Base-by-base conservation (phyloP, 768 basidiomycete species). In the Ephemerocybe angulata region DNA sequence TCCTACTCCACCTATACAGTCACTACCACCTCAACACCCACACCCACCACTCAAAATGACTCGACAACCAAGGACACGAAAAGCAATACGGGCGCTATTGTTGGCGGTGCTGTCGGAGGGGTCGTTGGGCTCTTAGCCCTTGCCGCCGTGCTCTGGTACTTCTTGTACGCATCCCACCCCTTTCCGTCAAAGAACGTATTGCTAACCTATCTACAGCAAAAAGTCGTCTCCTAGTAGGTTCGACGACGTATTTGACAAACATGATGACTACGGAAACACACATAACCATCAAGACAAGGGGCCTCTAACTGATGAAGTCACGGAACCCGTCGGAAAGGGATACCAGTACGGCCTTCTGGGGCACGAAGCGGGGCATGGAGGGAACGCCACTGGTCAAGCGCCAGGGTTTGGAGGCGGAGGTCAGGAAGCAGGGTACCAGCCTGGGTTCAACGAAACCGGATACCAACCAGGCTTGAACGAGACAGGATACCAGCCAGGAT, bases 31-130 rank as follows among this genome's bases (percentile, higher is more conserved):
- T 29, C 37, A 3, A 8, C 46, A 33, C 52, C 52, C 15, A 6
- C 53, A 19, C 25, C 48, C 19, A 29, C 47, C 13, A 38, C 53
- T 30, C 33, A 37, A 19, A 21, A 29, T 27, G n/a, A 54, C 35
- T 12, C 28, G 7, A 35, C 15, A 11, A 28, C 27, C 8, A 30
- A 24, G 15, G 55, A 31, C 22, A 24, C 5, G 6, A 31, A 22
- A 5, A 54, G 38, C 29, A 50, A 48, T 35, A 24, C 50, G 7
- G 54, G 19, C 8, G 42, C 55, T n/a, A 56, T 60, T 29, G 58
- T 40, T 35, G 58, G 55, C 4, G 55, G 58, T 22, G 40, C 37
- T 10, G 42, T 60, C 21, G 58, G 58, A 8, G 58, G 55, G 37
- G 6, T 54, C 33, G 52, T 53, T 27, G 55, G 55, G 21, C 40